Base-by-base conservation (phyloP, 2,329 filamentous ascomycete species). In the Ophiostoma australiae region DNA sequence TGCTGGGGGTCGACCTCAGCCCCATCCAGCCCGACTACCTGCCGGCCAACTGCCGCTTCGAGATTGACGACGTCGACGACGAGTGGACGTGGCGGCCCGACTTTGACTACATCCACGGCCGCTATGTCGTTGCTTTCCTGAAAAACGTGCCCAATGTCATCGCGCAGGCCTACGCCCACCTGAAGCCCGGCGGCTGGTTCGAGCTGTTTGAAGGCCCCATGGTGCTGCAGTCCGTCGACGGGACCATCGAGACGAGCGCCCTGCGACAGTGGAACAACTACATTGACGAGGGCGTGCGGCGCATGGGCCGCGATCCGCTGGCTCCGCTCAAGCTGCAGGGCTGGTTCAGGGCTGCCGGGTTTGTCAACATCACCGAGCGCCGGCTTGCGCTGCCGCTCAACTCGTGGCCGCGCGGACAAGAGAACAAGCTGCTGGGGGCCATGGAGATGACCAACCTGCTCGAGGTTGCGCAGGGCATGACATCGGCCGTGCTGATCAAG, bases 51-150 rank as follows among this genome's bases (percentile, higher is more conserved):
- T 80, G 85, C 68, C 80, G 79, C 31, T 88, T 88, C 76, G 78
- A 86, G 69, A 80, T 87, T 48, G 85, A 87, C 73, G 86, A 88
- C 73, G 78, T 82, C 37, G 84, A 86, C 73, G 81, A 85, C 71
- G 79, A 82, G 0, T 89, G 86, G 86, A 77, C 82, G 3, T 78
- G 73, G 31, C 81, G 81, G 72, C 74, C 80, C 1, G 78, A 83
- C 69, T 87, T 87, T 76, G 85, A 87, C 77, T 85, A 83, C 74
- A 83, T 88, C 70, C 84, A 87, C 76, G 78, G 80, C 48, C 81
- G 85, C 33, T 80, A 83, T 68, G 81, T 88, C 77, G 80, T 81
- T 1, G 81, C 81, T n/a, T 83, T 82, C 71, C 83, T 88, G 70
- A 76, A 79, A 13, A 81, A 87, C 74, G 85, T 83, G 80, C 80